Percentiles rank a stretch among this genome's conserved stretches.
Conservation (phyloP, 495 filamentous ascomycete species). For the Penicillium cataractarum region DNA sequence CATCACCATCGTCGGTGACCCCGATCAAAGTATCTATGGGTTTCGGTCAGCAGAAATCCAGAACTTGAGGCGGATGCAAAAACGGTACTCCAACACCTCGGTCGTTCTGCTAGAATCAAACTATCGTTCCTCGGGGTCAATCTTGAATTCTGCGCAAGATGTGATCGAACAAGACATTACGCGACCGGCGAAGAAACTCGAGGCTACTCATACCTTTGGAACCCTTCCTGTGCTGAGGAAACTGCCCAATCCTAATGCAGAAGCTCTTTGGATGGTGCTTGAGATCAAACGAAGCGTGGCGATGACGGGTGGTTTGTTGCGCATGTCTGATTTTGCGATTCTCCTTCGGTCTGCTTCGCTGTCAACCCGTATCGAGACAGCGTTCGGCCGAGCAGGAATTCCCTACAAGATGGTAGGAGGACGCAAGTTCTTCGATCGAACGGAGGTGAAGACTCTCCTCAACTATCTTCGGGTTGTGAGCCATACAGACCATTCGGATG, state of each 20-base stretch:
- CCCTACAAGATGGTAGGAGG: constrained; percentile 96
- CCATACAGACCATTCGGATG: constrained; percentile 88
- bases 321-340: constrained; percentile 80
- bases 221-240: constrained; percentile 82
- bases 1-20: constrained; percentile 95
- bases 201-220: constrained; percentile 80
- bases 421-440: constrained; percentile 86
- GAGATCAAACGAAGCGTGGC: constrained; percentile 76
- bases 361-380: constrained; percentile 82
- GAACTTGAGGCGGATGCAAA: constrained; percentile 80
- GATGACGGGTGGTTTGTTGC: constrained; percentile 73
- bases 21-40: constrained; percentile 97
- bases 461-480: constrained; percentile 88
- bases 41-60: constrained; percentile 96
- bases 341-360: constrained; percentile 82
- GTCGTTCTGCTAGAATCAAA: constrained; percentile 92
- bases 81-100: constrained; percentile 73
- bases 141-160: constrained; percentile 76
- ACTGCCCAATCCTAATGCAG: constrained; percentile 69
- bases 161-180: constrained; percentile 91
- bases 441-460: constrained; percentile 85
- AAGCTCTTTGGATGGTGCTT: constrained; percentile 86
- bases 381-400: constrained; percentile 82
- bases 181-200: constrained; percentile 75
- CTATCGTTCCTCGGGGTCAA: constrained; percentile 91